Evolutionary conservation across 768 basidiomycete species (phyloP).

Genomic region (Collybiopsis luxurians): DNA sequence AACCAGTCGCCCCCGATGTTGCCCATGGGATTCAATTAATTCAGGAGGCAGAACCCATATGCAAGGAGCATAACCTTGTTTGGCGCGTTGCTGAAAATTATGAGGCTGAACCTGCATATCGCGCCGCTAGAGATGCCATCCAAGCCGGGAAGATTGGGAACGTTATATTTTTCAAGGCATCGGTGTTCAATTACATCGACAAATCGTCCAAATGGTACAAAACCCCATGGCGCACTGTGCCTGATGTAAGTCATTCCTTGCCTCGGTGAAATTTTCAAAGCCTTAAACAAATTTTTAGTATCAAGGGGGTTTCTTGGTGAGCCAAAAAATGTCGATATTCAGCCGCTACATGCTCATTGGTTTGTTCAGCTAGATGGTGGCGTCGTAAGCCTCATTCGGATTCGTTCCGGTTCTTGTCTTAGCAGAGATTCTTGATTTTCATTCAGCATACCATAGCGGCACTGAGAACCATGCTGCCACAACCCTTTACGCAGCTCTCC

Average conservation of each 20-base stretch:
- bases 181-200: conserved; percentile 51
- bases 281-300: conserved; percentile 46
- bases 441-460: conserved; percentile 64
- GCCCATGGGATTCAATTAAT: conserved; percentile 62
- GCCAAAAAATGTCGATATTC: conserved; percentile 21
- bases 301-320: conserved; percentile 80
- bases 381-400: conserved; percentile 47
- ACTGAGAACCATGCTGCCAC: conserved; percentile 57
- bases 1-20: conserved; percentile 78
- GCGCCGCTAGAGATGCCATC: conserved; percentile 46
- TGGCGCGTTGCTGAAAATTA: conserved; percentile 85
- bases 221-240: conserved; percentile 80
- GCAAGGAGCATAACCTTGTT: conserved; percentile 63
- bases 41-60: conserved; percentile 51
- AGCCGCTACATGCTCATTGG: conserved; percentile 3
- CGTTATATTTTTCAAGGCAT: conserved; percentile 63
- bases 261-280: background rate
- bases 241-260: conserved; percentile 56
- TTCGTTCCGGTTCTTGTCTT: background rate
- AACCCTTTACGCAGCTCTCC: conserved; percentile 52
- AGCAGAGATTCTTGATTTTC: background rate
- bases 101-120: conserved; percentile 63
- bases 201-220: conserved; percentile 73
- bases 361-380: conserved; percentile 67
- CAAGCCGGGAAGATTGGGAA: conserved; percentile 66